A percentile compares a stretch with the other conserved stretches of the same genome.
Conservation (phyloP, 2,329 filamentous ascomycete genomes). For the Rhexocercosporidium sp. region DNA sequence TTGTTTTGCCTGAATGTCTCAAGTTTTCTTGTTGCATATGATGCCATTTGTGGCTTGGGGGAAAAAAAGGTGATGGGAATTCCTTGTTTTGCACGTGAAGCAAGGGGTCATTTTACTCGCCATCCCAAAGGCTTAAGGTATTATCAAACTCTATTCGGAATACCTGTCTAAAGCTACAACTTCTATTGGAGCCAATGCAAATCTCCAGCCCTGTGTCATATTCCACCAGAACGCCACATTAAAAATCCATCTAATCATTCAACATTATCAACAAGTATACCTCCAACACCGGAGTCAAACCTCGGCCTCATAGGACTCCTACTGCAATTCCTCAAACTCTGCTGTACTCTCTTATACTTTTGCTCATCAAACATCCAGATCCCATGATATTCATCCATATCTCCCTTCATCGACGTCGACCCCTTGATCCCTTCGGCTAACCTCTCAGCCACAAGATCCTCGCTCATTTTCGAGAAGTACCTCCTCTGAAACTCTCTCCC, state of each 20-base stretch:
- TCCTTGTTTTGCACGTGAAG: conserved; percentile 1
- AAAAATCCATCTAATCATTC: background rate
- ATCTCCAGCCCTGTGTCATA: too few species aligned
- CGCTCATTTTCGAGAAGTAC: conserved; percentile 71
- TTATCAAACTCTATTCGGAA: background rate
- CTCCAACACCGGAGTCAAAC: conserved; percentile 36
- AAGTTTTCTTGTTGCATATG: background rate
- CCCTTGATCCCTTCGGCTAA: conserved; percentile 46
- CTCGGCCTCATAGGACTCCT: conserved; percentile 33
- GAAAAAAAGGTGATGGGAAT: background rate
- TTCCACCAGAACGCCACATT: background rate
- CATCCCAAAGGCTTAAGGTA: background rate
- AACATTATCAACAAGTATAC: conserved; percentile 15
- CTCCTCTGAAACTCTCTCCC: conserved; percentile 77
- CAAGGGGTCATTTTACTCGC: background rate
- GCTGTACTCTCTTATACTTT: conserved; percentile 31
- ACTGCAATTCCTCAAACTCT: conserved; percentile 19
- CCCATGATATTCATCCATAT: conserved; percentile 30
- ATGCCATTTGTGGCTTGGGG: conserved; percentile 6
- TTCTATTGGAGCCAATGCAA: background rate
- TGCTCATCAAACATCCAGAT: conserved; percentile 40
- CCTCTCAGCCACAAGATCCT: conserved; percentile 48
- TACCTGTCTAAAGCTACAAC: background rate
- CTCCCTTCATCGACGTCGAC: conserved; percentile 24
- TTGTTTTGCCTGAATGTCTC: conserved; percentile 9